Conservation (phyloP, 495 filamentous ascomycete species). For the Xylaria scruposa region DNA sequence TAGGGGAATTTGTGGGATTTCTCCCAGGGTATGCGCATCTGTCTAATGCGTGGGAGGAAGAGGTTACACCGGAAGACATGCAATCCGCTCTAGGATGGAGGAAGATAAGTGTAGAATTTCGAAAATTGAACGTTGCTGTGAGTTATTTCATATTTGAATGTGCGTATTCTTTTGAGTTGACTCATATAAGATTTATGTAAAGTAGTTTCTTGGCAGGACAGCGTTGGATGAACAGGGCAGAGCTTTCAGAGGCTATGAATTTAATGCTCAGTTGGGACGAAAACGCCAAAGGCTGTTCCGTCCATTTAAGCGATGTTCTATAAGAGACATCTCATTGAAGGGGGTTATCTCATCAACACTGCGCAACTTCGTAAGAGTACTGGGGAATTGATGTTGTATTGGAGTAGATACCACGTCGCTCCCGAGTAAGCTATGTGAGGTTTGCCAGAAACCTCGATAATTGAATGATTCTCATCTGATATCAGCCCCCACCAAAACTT, state of each 20-base stretch:
- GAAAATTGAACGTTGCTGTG: not conserved
- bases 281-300: not conserved
- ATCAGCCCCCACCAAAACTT: not conserved
- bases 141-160: not conserved
- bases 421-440: not conserved
- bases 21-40: slow-evolving; percentile 21
- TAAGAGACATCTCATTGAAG: too few relatives aligned
- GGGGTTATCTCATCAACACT: too few relatives aligned
- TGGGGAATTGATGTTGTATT: too few relatives aligned
- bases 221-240: not conserved
- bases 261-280: not conserved
- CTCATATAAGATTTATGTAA: not conserved
- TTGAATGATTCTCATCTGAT: not conserved
- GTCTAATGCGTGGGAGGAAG: slow-evolving; percentile 27
- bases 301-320: not conserved
- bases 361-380: too few relatives aligned
- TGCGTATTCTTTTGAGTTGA: not conserved
- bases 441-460: not conserved
- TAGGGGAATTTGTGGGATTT: not conserved
- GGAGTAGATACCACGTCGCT: too few relatives aligned
- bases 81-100: not conserved
- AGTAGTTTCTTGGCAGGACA: not conserved
- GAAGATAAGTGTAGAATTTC: not conserved
- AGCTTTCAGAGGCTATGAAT: slow-evolving; percentile 10
- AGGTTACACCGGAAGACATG: slow-evolving; percentile 25